Evolutionary conservation across 345 rosid genomes (phyloP).

Genomic region (Syzygium oleosum): DNA sequence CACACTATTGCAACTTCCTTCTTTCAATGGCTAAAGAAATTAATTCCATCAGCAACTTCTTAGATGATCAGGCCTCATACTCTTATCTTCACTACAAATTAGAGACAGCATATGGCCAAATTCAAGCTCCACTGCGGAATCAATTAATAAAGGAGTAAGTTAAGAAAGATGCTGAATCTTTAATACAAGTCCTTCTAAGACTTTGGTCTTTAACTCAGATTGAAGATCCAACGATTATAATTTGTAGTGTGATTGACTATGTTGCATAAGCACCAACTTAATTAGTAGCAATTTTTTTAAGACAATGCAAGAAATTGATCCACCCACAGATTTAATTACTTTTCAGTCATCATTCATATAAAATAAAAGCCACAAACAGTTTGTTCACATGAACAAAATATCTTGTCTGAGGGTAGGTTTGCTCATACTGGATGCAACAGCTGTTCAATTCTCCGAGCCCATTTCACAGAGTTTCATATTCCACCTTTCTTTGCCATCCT

Average conservation of each 20-base stretch:
- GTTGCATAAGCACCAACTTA: neutral
- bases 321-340: neutral
- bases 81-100: neutral
- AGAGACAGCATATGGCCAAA: neutral
- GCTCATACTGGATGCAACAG: neutral
- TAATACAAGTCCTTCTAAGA: neutral
- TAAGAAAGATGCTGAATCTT: neutral
- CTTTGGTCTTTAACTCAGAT: neutral
- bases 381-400: neutral
- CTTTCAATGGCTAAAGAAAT: neutral
- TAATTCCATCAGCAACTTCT: neutral
- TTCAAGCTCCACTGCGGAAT: neutral
- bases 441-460: neutral
- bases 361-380: neutral
- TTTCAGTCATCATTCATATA: neutral
- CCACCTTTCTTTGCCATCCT: neutral
- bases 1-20: neutral
- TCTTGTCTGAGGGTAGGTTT: neutral
- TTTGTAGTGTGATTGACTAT: neutral
- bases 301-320: neutral
- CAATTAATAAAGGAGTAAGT: neutral
- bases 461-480: neutral
- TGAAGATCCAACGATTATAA: neutral
- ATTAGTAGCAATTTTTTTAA: neutral
- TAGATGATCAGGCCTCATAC: neutral